Conservation (phyloP, 176 grass and related monocot species). For the Zoysia japonica region DNA sequence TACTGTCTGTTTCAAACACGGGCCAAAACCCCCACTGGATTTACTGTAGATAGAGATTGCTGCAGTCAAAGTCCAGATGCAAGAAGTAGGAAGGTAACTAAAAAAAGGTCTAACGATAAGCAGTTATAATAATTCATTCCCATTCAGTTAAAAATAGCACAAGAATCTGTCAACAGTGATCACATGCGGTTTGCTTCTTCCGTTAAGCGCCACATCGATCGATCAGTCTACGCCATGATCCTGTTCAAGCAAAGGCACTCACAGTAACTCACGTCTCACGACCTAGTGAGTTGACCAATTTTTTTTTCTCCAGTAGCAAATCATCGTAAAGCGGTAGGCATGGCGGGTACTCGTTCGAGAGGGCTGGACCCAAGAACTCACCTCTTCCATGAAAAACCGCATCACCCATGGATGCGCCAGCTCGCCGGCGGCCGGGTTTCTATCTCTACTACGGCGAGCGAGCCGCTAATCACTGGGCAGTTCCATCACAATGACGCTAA, state of each 20-base stretch:
- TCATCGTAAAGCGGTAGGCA: slow-evolving; percentile 38
- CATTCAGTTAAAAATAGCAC: background rate
- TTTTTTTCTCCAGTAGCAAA: background rate
- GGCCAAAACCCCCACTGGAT: too few relatives aligned
- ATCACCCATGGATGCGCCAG: slow-evolving; percentile 22
- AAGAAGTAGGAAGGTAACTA: background rate
- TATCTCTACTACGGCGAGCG: background rate
- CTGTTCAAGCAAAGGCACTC: slow-evolving; percentile 27
- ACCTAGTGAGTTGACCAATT: too few relatives aligned
- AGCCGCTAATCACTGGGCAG: slow-evolving; percentile 1
- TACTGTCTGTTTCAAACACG: too few relatives aligned
- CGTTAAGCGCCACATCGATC: background rate
- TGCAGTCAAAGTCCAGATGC: background rate
- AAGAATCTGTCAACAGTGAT: background rate
- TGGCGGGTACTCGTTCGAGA: slow-evolving; percentile 38
- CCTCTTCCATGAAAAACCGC: too few relatives aligned
- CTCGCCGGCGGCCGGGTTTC: too few relatives aligned
- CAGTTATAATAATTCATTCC: background rate
- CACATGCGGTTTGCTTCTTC: background rate
- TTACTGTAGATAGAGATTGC: too few relatives aligned
- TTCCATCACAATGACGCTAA: slow-evolving; percentile 29
- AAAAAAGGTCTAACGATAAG: background rate
- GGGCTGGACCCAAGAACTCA: background rate
- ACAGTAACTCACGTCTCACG: background rate
- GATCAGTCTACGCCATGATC: background rate